phyloP scores from a whole-genome alignment of 164 flowering plant species.

The Magnolia kwangsiensis region DNA sequence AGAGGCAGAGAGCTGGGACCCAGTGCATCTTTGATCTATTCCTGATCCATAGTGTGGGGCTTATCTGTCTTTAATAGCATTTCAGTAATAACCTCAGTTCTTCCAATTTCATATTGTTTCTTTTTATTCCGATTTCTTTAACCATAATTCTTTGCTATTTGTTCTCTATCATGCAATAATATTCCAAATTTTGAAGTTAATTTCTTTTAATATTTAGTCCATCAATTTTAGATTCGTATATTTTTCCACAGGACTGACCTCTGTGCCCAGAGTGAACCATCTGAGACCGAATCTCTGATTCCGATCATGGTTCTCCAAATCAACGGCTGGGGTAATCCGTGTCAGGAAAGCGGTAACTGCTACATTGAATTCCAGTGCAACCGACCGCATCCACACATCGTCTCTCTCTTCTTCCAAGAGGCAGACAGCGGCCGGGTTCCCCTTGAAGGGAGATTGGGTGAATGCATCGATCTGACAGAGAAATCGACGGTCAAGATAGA shows the following conservation, averaged over 20 bases:
- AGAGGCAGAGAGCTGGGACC: too few relatives aligned
- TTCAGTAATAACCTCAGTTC: too few relatives aligned
- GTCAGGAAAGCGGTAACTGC: constrained; percentile 61
- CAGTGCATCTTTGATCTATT: too few relatives aligned
- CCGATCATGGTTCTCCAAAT: neutral
- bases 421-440: constrained; percentile 87
- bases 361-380: constrained; percentile 74
- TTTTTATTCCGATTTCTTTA: too few relatives aligned
- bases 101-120: too few relatives aligned
- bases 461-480: constrained; percentile 70
- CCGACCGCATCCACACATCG: constrained; percentile 58
- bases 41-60: too few relatives aligned
- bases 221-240: too few relatives aligned
- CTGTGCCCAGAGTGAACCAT: constrained; percentile 87
- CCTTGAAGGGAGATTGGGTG: constrained; percentile 63
- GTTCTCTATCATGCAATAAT: too few relatives aligned
- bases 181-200: too few relatives aligned
- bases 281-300: constrained; percentile 63
- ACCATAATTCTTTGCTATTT: too few relatives aligned
- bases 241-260: constrained; percentile 32
- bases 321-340: constrained; percentile 14
- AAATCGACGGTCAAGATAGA: neutral
- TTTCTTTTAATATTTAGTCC: too few relatives aligned
- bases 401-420: constrained; percentile 64
- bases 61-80: too few relatives aligned